Base-by-base conservation (phyloP, 2,329 filamentous ascomycete genomes). In the Neophaeococcomyces mojaviensis region DNA sequence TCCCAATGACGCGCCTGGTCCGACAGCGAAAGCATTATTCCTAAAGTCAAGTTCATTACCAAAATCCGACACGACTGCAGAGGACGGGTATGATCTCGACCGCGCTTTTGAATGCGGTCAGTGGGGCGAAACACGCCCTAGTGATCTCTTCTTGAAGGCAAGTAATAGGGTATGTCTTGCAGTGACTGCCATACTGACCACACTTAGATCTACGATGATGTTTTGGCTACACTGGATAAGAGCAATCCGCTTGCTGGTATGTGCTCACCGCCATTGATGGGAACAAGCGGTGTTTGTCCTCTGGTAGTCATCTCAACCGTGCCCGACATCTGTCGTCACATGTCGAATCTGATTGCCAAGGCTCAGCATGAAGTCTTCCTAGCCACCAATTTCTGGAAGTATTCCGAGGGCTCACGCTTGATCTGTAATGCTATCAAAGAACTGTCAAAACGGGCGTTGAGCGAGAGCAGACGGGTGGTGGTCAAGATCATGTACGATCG, bases 401-500 rank as follows among this genome's bases (percentile, higher is more conserved):
- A 79, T 34, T 83, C 83, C 0, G 72, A 81, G 7, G 82, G 84
- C 0, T 81, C 82, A 34, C 74, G 70, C 4, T 73, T 86, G 40
- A 73, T 89, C 35, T 84, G 77, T 3, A 74, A 85, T 58, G 81
- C 81, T 0, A 69, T 90, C 39, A 71, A 71, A 15, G 84, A 89
- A 60, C 72, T 89, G 0, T 85, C 84, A 0, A 71, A 65, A 30
- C 74, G 84, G 19, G 82, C 80, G 0, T 79, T 78, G 0, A 67
- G 69, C 41, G 68, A 78, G 18, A 76, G 76, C 0, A 61, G 68
- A 13, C 76, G 70, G 44, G 71, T 85, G 0, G 72, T 85, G 0
- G 75, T 88, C 48, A 88, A 88, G 59, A 67, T 90, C 51, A 78
- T 88, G 56, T 88, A 87, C 60, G 86, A 89, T 61, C 74, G 82